Percentiles rank a stretch among this genome's conserved stretches.
Evolutionary conservation across 148 eudicot genomes (phyloP).

Genomic region (Heliamphora exappendiculata): DNA sequence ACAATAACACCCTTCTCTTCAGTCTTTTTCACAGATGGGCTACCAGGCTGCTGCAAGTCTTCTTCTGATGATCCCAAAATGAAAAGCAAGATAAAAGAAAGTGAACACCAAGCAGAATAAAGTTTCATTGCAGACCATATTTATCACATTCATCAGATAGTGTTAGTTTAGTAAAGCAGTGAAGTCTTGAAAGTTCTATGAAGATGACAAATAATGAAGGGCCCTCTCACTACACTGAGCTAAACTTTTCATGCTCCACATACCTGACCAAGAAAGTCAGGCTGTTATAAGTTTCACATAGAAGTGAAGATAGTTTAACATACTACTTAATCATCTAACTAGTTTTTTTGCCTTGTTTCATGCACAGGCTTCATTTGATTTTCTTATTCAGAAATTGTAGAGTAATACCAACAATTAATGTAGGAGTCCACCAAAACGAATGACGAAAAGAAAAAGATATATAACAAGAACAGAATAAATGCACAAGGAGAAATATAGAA

Average conservation of each 20-base stretch:
- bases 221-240: not conserved
- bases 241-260: not conserved
- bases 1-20: constrained; percentile 74
- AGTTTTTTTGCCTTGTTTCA: not conserved
- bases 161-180: not conserved
- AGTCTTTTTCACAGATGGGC: constrained; percentile 81
- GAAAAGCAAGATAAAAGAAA: not conserved
- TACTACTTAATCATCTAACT: not conserved
- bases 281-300: not conserved
- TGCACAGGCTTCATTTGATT: too few species aligned
- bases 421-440: too few species aligned
- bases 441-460: too few species aligned
- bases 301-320: not conserved
- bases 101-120: too few species aligned
- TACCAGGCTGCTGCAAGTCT: constrained; percentile 82
- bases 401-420: too few species aligned
- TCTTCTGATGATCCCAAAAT: constrained; percentile 39
- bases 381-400: too few species aligned
- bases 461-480: too few species aligned
- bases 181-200: not conserved
- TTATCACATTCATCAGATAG: not conserved
- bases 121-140: not conserved
- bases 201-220: not conserved
- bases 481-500: too few species aligned
- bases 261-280: not conserved